These are phyloP conservation scores for Aureobasidium uvarum DNA, from an alignment of 2,329 filamentous ascomycete species.

Conservation along the genomic window DNA sequence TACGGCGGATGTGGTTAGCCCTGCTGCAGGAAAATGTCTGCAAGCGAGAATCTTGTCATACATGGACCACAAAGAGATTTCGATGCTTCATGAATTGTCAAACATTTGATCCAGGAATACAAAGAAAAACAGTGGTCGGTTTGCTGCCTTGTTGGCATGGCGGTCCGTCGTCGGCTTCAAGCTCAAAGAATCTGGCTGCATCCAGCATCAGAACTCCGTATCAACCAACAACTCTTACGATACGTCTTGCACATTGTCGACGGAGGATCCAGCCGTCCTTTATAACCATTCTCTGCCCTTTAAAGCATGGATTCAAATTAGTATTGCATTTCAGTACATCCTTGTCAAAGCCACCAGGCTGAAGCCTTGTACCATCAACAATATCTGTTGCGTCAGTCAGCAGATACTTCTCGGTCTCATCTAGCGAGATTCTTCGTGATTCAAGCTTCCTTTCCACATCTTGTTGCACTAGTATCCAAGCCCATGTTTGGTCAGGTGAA, in stretches of 20 bases:
- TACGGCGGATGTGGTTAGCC: too few relatives aligned
- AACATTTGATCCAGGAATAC: not conserved
- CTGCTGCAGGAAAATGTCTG: too few relatives aligned
- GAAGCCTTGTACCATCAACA: not conserved
- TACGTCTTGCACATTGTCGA: not conserved
- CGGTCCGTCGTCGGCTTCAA: not conserved
- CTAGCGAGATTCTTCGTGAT: not conserved
- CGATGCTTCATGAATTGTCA: too few relatives aligned
- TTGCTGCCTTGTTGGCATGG: not conserved
- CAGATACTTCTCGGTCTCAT: not conserved
- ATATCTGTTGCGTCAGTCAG: not conserved
- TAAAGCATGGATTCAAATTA: too few relatives aligned
- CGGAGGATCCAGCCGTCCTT: fast-evolving
- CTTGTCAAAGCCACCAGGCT: not conserved
- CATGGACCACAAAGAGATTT: too few relatives aligned
- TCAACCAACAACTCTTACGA: not conserved
- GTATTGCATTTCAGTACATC: not conserved
- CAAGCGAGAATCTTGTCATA: too few relatives aligned
- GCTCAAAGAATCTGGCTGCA: not conserved
- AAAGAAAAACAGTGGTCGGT: not conserved
- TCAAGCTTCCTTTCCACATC: not conserved
- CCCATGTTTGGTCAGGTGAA: not conserved
- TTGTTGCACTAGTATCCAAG: not conserved
- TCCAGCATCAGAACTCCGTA: too few relatives aligned
- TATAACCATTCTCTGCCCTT: not conserved